Base-by-base conservation (phyloP, 2,329 filamentous ascomycete species). In the Aureobasidium zeae region DNA sequence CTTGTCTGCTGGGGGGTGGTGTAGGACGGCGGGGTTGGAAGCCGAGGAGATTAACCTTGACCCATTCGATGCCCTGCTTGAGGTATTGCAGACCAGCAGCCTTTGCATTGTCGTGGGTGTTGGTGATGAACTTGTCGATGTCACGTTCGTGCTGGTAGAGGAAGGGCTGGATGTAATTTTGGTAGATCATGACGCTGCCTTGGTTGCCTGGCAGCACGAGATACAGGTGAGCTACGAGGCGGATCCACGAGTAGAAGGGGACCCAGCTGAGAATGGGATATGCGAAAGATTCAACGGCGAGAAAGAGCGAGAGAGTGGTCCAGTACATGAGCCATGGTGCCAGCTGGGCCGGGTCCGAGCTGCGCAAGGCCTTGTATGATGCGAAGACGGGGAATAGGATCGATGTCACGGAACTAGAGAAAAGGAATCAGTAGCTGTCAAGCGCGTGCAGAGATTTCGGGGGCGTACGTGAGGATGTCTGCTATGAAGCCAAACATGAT, bases 241-340 rank as follows among this genome's bases (percentile, higher is more conserved):
- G 86, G 56, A 94, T 71, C 76, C 88, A 95, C 54, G 85, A 77
- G 67, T 95, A 98, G 64, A 96, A 93, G 2, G 91, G 91, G 26
- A 96, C 70, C 86, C 87, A 96, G 61, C 74, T 74, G 34, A 96
- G 74, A 57, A 96, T 80, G 67, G 89, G 94, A 56, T 81, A 78
- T 45, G 83, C 79, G 77, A 87, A 94, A 34, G 83, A 88, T 68
- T 96, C 91, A 64, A 80, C 77, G 49, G 91, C 76, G 45, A 88
- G 72, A 55, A 81, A 77, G 61, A 85, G 81, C 49, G 85, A 84
- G 52, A 95, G 76, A 17, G 94, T 86, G 48, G 94, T 86, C 83
- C 89, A 98, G 74, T 96, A 98, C 83, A 96, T 96, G 53, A 96
- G 77, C 91, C 91, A 98, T 80, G 89, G 89, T 51, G 86, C 86